phyloP scores from a whole-genome alignment of 208 protist species.

The Trypanosoma scelopori region DNA sequence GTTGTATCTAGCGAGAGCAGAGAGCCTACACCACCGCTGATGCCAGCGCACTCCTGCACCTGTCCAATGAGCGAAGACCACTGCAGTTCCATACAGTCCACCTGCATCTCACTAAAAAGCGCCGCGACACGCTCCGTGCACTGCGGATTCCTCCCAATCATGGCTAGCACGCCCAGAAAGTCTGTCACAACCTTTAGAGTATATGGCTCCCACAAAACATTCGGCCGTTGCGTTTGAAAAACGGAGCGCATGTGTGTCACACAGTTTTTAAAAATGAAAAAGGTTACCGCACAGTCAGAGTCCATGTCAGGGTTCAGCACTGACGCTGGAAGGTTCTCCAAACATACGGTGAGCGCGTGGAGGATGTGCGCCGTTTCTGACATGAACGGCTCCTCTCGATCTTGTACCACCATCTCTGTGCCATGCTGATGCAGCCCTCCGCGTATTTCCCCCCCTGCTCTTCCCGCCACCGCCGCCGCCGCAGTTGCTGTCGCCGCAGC shows the following conservation, averaged over 20 bases:
- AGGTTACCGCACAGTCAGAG: constrained; percentile 77
- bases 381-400: constrained; percentile 51
- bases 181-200: constrained; percentile 66
- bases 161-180: constrained; percentile 80
- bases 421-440: constrained; percentile 10
- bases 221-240: constrained; percentile 62
- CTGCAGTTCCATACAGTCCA: constrained; percentile 69
- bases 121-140: constrained; percentile 72
- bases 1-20: constrained; percentile 17
- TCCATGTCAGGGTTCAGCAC: constrained; percentile 82
- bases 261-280: constrained; percentile 86
- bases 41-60: constrained; percentile 73
- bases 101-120: constrained; percentile 69
- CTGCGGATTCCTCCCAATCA: constrained; percentile 80
- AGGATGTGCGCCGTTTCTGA: constrained; percentile 80
- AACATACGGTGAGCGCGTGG: constrained; percentile 60
- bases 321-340: constrained; percentile 69
- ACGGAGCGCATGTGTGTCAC: constrained; percentile 68
- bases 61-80: constrained; percentile 72
- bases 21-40: constrained; percentile 19
- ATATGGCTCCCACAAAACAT: constrained; percentile 70
- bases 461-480: not conserved
- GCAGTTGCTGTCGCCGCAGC: not conserved
- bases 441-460: constrained; percentile 2
- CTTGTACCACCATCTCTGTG: constrained; percentile 1